Percentiles rank a stretch among this genome's conserved stretches.
Evolutionary conservation across 2,329 filamentous ascomycete genomes (phyloP).

Genomic region (Cytospora mali): DNA sequence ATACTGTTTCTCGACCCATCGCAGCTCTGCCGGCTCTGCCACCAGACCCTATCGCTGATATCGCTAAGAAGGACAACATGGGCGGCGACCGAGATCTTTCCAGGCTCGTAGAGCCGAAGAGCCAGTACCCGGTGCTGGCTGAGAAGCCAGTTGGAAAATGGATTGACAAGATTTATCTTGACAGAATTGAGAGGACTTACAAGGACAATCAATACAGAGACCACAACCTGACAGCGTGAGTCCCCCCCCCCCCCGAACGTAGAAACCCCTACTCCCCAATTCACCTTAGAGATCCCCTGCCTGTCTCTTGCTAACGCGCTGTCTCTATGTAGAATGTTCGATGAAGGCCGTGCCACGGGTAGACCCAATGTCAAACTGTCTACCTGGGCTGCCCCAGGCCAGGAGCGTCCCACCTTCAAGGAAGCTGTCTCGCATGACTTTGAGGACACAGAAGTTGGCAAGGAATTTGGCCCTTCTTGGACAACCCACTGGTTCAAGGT

Average conservation of each 20-base stretch:
- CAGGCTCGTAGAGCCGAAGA: constrained; percentile 46
- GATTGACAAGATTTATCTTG: constrained; percentile 83
- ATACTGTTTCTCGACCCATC: not conserved
- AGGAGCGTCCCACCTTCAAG: constrained; percentile 80
- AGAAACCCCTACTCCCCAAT: too few relatives aligned
- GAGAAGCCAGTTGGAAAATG: constrained; percentile 69
- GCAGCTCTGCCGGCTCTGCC: not conserved
- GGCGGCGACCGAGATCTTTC: constrained; percentile 48
- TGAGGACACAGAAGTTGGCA: constrained; percentile 71
- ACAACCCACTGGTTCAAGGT: constrained; percentile 97
- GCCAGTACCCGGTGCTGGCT: constrained; percentile 56
- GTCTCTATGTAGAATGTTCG: constrained; percentile 61
- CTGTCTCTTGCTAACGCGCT: not conserved
- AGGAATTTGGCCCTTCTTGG: constrained; percentile 91
- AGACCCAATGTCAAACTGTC: constrained; percentile 79
- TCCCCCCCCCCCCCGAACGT: constrained; percentile 14
- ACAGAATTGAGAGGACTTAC: constrained; percentile 81
- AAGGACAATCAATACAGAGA: constrained; percentile 75
- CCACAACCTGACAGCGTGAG: constrained; percentile 61
- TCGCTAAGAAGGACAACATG: constrained; percentile 43
- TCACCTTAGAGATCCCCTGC: too few relatives aligned
- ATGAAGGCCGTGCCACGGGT: constrained; percentile 68
- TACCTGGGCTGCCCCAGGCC: constrained; percentile 81
- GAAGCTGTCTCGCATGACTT: constrained; percentile 79
- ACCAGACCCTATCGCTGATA: not conserved